Conservation (phyloP, 225 moss, liverwort and hornwort species). For the Ulota crispa region DNA sequence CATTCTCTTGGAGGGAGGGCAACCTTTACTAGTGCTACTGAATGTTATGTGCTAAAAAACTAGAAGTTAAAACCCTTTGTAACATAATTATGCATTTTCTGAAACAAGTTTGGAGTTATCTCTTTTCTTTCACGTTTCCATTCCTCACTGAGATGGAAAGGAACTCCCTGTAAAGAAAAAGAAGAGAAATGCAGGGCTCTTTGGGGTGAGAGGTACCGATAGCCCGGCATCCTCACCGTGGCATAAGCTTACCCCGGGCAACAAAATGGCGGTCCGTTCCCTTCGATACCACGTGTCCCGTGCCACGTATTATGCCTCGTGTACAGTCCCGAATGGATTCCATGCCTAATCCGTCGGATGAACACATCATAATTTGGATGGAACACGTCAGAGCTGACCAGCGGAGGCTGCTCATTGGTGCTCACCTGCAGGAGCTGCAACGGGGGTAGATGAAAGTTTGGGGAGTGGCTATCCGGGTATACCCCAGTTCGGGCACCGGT, state of each 20-base stretch:
- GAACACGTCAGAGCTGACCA: not conserved
- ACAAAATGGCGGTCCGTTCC: not conserved
- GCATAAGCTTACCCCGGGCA: not conserved
- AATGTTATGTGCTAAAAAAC: too few relatives aligned
- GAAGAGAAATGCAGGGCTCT: too few relatives aligned
- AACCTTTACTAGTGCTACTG: too few relatives aligned
- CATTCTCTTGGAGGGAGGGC: too few relatives aligned
- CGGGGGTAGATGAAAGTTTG: not conserved
- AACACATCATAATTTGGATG: not conserved
- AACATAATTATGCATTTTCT: not conserved
- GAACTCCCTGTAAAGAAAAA: not conserved
- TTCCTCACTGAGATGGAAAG: not conserved
- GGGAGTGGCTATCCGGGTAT: not conserved
- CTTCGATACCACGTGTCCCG: not conserved
- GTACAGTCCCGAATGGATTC: not conserved
- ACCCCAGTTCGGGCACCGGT: not conserved
- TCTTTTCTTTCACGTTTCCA: not conserved
- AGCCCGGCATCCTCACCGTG: not conserved
- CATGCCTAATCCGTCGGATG: not conserved
- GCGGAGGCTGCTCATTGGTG: not conserved
- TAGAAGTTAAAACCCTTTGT: not conserved
- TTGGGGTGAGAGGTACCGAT: not conserved
- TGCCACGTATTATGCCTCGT: fast-evolving
- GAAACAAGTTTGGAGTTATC: not conserved
- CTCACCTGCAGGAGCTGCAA: not conserved